Base-by-base conservation (phyloP, 306 rosid species). In the Amphicarpaea edgeworthii region DNA sequence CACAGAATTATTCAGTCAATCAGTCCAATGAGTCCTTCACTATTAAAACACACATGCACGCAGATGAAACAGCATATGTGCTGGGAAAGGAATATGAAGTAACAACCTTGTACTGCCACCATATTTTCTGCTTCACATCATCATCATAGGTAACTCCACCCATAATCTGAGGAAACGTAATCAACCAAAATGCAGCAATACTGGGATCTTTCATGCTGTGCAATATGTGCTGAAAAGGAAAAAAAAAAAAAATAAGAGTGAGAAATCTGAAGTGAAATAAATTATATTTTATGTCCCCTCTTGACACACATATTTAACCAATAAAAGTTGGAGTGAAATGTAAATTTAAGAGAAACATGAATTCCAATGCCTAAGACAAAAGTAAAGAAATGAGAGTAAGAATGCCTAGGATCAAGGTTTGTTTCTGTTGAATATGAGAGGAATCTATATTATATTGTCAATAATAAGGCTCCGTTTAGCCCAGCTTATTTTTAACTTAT, bases 201-300 rank as follows among this genome's bases (percentile, higher is more conserved):
- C 92, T 86, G 76, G 98, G 98, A 83, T 95, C 97, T 75, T 89
- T 95, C 97, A 95, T 90, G 90, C 97, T 90, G 65, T 95, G 85
- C 75, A 73, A 86, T 77, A 95, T 90, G 86, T 95, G 91, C 98
- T 95, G 96, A 70, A 59, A 57, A 77, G 24, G 26, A 37, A 43
- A 17, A 12, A 77, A 75, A 28, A 37, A 68, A 12, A 1, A 47
- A 77, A 76, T 28, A 74, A 74, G 34, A 82, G 72, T 37, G 80
- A 74, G 65, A 77, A 59, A 42, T 16, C 57, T 54, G 58, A 79
- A 45, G 50, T 24, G 43, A 78, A 59, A 46, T 45, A 50, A 12
- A n/a, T 28, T 49, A 17, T 47, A 66, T 21, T 58, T 45, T 62
- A 61, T 60, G 47, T 64, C 32, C 73, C 46, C 40, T 32, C 0